These are phyloP conservation scores for Phytopythium sindhum DNA, from an alignment of 352 stramenopile genomes.

Conservation along the genomic window DNA sequence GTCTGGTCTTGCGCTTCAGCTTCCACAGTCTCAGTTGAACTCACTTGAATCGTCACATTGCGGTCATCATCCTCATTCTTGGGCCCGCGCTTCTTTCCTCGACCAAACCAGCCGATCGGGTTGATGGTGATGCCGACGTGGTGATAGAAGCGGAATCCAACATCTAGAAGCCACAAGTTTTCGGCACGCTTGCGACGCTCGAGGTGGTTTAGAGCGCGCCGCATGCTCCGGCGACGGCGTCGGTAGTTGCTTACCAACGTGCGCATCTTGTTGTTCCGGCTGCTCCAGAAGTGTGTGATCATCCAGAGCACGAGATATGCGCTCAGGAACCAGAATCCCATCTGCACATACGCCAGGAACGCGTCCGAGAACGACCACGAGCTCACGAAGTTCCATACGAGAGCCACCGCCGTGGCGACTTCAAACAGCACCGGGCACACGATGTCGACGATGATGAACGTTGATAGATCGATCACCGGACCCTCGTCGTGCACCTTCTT, in stretches of 20 bases:
- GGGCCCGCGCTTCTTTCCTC: slow-evolving; percentile 10
- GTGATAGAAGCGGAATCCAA: slow-evolving; percentile 72
- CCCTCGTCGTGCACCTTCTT: slow-evolving; percentile 56
- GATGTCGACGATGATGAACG: slow-evolving; percentile 73
- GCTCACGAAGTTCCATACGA: slow-evolving; percentile 45
- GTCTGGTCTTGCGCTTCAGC: neutral
- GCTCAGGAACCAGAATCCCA: slow-evolving; percentile 58
- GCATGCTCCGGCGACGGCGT: slow-evolving; percentile 47
- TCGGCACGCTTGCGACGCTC: slow-evolving; percentile 63
- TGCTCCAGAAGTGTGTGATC: slow-evolving; percentile 76
- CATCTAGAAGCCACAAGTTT: slow-evolving; percentile 67
- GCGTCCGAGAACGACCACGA: slow-evolving; percentile 58
- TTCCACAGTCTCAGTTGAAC: slow-evolving; percentile 12
- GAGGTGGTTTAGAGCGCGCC: slow-evolving; percentile 42
- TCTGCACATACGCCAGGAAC: slow-evolving; percentile 69
- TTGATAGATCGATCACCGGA: slow-evolving; percentile 61
- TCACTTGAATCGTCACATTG: slow-evolving; percentile 10
- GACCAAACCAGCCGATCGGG: slow-evolving; percentile 30
- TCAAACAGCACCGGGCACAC: slow-evolving; percentile 76
- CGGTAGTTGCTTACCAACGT: slow-evolving; percentile 75
- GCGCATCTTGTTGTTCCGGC: slow-evolving; percentile 74
- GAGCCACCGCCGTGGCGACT: slow-evolving; percentile 41
- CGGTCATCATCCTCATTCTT: slow-evolving; percentile 8
- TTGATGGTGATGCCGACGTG: slow-evolving; percentile 49
- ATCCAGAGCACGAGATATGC: slow-evolving; percentile 69